phyloP scores from a whole-genome alignment of 352 stramenopile species.

The Globisporangium nagaii region DNA sequence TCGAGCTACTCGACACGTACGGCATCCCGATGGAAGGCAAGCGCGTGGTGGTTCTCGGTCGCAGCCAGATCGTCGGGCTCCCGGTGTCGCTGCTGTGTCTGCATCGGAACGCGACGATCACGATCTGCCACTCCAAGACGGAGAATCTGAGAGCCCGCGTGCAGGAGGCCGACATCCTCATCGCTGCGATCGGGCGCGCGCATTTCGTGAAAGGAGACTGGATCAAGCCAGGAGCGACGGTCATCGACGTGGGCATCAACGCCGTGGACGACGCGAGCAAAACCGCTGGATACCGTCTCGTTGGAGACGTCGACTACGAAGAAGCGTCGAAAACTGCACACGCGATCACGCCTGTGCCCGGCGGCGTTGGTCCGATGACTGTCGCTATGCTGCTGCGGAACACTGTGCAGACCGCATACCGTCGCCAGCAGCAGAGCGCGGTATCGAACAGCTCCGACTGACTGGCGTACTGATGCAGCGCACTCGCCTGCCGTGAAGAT shows the following conservation, averaged over 20 bases:
- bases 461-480: background rate
- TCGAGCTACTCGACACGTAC: slow-evolving; percentile 93
- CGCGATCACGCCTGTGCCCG: slow-evolving; percentile 96
- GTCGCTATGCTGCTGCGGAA: slow-evolving; percentile 93
- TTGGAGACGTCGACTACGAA: slow-evolving; percentile 97
- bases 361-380: slow-evolving; percentile 97
- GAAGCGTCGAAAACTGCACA: slow-evolving; percentile 76
- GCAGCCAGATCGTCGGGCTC: slow-evolving; percentile 97
- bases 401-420: slow-evolving; percentile 48
- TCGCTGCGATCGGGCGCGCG: slow-evolving; percentile 93
- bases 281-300: slow-evolving; percentile 88
- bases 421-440: slow-evolving; percentile 12
- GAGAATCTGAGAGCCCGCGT: slow-evolving; percentile 75
- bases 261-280: slow-evolving; percentile 83
- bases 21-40: slow-evolving; percentile 91
- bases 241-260: slow-evolving; percentile 99
- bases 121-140: slow-evolving; percentile 96
- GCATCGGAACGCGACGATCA: slow-evolving; percentile 95
- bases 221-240: slow-evolving; percentile 95
- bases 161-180: slow-evolving; percentile 94
- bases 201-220: slow-evolving; percentile 92
- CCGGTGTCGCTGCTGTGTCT: slow-evolving; percentile 95
- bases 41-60: slow-evolving; percentile 95
- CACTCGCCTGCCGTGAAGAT: background rate
- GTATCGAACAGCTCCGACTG: background rate